Evolutionary conservation across 2,329 filamentous ascomycete species (phyloP), one percentile per base, ranked within the genome.

Genomic region (Chaetomiaceae sp.): DNA sequence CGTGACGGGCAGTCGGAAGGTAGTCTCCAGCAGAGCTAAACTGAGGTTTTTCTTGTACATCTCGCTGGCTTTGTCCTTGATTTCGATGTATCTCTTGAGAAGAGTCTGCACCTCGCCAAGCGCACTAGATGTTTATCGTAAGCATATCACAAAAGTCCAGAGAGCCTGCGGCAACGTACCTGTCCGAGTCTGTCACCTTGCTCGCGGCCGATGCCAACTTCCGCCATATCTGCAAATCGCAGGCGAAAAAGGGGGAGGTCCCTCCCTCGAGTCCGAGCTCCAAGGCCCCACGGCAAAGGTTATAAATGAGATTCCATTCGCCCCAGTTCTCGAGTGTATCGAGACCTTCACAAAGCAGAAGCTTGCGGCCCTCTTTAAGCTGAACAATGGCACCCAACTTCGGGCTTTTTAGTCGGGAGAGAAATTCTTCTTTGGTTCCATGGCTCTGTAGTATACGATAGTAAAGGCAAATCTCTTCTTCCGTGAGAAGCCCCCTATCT

Each of bases 401-500:
- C 0, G 70, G 65, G 38, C 73, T 73, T 3, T 61, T 52, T 0
- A 74, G 61, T 7, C 73, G 65, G 33, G 71, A 71, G 1, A 70
- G 55, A 53, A 71, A 73, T 38, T 77, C 75, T 0, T 69, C 70
- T 0, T 65, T 61, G 1, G 68, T 69, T 0, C 73, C 75, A 9
- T 77, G 73, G 4, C 67, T 68, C 27, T 72, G 69, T 0, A 77
- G 62, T 20, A 80, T 69, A 1, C 73, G 69, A 55, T 78, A 80
- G 16, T 77, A 71, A 2, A 80, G 68, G 0, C 76, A 66, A 2
- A 77, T 70, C 55, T 80, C 77, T 53, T 80, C 74, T 54, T 80
- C 77, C 0, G 71, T 71, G 34, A 70, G 68, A 27, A 79, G 66
- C 5, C 64, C 63, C 27, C 68, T 62, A 23, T 65, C 66, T 1